Conservation (phyloP, 352 stramenopile species). For the Plasmopara halstedii region DNA sequence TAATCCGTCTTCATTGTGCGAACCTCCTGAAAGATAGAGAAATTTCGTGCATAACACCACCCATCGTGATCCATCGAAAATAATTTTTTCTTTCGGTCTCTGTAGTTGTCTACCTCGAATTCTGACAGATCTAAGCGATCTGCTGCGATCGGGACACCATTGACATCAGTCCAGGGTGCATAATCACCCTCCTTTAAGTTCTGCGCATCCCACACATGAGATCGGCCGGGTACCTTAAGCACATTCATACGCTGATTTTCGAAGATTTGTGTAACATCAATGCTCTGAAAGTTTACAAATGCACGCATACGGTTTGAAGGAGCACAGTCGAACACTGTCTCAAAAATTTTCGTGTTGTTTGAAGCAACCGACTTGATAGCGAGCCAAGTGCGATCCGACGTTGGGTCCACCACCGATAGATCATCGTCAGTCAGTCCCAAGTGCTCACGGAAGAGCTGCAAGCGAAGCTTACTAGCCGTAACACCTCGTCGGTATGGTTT, state of each 20-base stretch:
- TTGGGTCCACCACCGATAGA: constrained; percentile 43
- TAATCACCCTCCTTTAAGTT: constrained; percentile 83
- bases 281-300: constrained; percentile 70
- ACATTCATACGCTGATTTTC: constrained; percentile 85
- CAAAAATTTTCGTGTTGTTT: constrained; percentile 74
- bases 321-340: constrained; percentile 77
- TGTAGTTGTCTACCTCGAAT: constrained; percentile 70
- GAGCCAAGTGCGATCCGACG: constrained; percentile 55
- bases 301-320: constrained; percentile 74
- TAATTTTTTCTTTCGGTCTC: constrained; percentile 72
- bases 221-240: constrained; percentile 48
- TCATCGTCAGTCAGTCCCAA: constrained; percentile 61
- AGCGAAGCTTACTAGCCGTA: constrained; percentile 51
- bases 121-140: constrained; percentile 71
- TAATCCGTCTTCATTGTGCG: constrained; percentile 71
- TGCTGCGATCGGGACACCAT: constrained; percentile 70
- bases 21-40: constrained; percentile 82
- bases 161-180: constrained; percentile 79
- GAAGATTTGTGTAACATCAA: constrained; percentile 79
- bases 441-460: constrained; percentile 80
- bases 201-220: constrained; percentile 62
- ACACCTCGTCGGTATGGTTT: constrained; percentile 54
- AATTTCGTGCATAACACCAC: constrained; percentile 84
- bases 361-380: constrained; percentile 43
- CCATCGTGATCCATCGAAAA: constrained; percentile 84